A percentile compares a stretch with the other conserved stretches of the same genome.
Conservation (phyloP, 1,284 basidiomycete species). For the Porodaedalea pini region DNA sequence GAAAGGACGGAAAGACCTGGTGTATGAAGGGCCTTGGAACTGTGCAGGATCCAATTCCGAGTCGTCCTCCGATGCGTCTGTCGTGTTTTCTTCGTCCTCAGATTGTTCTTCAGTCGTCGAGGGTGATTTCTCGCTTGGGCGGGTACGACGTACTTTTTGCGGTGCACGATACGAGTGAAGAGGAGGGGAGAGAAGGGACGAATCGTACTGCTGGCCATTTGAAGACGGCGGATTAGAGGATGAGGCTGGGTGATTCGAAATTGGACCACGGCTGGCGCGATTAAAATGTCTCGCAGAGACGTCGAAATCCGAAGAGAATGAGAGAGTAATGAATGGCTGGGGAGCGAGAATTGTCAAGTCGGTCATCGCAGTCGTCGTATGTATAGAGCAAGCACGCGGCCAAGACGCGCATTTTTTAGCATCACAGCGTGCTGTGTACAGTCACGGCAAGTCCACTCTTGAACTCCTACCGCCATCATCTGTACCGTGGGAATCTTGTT, state of each 20-base stretch:
- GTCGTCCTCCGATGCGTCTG: conserved; percentile 14
- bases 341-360: conserved; percentile 20
- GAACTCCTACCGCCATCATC: no score
- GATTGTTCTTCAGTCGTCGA: conserved; percentile 23
- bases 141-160: conserved; percentile 23
- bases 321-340: conserved; percentile 14
- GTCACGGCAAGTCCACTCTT: no score
- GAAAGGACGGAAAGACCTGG: conserved; percentile 27
- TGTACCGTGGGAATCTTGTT: no score
- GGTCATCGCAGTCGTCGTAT: conserved; percentile 8
- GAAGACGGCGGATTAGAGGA: neutral
- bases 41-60: conserved; percentile 25
- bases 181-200: conserved; percentile 45
- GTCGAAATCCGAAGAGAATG: neutral
- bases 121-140: conserved; percentile 15
- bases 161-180: conserved; percentile 32
- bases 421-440: no score
- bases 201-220: conserved; percentile 21
- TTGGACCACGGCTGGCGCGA: conserved; percentile 4
- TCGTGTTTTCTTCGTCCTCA: neutral
- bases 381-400: no score
- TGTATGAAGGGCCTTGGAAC: conserved; percentile 29
- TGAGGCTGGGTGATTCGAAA: conserved; percentile 14
- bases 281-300: conserved; percentile 11
- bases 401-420: no score